phyloP scores from a whole-genome alignment of 176 grass and related monocot genomes.

The Cenchrus purpureus region DNA sequence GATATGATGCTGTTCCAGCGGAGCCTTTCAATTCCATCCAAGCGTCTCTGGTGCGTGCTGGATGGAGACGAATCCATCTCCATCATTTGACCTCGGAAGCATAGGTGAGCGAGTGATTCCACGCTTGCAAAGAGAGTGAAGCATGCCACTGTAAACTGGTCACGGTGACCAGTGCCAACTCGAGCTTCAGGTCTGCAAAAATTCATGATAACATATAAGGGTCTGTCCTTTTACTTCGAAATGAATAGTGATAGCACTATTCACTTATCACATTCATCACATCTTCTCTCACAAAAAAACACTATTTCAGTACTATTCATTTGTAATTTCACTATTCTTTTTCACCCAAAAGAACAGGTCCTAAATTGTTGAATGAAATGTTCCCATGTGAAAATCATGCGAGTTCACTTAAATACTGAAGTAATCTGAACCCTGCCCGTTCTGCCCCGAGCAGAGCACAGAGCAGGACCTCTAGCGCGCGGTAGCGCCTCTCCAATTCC shows the following conservation, averaged over 20 bases:
- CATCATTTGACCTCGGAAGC: conserved; percentile 17
- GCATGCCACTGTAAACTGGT: background rate
- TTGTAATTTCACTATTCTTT: no score
- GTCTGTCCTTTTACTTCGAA: no score
- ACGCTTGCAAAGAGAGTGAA: background rate
- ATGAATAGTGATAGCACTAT: no score
- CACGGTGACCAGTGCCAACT: background rate
- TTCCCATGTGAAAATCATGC: background rate
- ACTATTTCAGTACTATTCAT: no score
- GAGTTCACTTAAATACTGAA: background rate
- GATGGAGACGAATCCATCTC: conserved; percentile 1
- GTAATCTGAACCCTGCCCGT: background rate
- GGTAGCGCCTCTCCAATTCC: background rate
- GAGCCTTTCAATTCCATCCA: conserved; percentile 20
- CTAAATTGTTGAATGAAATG: background rate
- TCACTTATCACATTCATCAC: no score
- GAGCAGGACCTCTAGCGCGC: background rate
- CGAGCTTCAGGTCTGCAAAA: background rate
- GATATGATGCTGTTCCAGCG: conserved; percentile 7
- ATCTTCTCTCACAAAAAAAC: no score
- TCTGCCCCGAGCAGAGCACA: background rate
- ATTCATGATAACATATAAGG: background rate
- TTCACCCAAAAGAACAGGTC: no score
- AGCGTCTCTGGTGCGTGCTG: background rate
- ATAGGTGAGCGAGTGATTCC: background rate